Conservation (phyloP, 306 rosid species). For the Urtica urens region DNA sequence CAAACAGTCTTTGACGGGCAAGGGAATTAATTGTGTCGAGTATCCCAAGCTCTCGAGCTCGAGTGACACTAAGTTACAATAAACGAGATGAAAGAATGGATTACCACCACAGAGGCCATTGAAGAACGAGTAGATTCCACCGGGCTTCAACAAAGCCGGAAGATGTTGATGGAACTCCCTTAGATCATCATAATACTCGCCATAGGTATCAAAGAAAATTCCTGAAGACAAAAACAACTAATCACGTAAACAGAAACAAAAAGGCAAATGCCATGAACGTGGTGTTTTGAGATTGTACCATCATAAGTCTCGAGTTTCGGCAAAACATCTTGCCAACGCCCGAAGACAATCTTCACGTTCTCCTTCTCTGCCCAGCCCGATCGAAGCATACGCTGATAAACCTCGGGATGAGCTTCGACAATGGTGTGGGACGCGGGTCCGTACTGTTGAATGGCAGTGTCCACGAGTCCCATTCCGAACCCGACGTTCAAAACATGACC, state of each 20-base stretch:
- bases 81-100: conserved; percentile 88
- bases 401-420: conserved; percentile 88
- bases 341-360: conserved; percentile 59
- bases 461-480: conserved; percentile 93
- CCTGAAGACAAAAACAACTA: conserved; percentile 37
- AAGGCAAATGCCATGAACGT: not conserved
- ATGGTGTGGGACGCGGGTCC: conserved; percentile 59
- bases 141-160: conserved; percentile 61
- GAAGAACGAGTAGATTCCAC: conserved; percentile 81
- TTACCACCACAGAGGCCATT: conserved; percentile 94
- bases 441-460: conserved; percentile 72
- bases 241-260: not conserved
- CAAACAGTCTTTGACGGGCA: conserved; percentile 89
- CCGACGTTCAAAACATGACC: conserved; percentile 75
- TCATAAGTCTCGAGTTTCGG: conserved; percentile 59
- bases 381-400: conserved; percentile 55
- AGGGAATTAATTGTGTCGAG: conserved; percentile 74
- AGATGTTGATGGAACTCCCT: conserved; percentile 91
- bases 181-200: conserved; percentile 84
- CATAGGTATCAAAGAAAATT: conserved; percentile 90
- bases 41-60: conserved; percentile 83
- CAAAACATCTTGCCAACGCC: conserved; percentile 85
- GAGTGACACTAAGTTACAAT: conserved; percentile 74
- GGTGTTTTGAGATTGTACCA: conserved; percentile 35
- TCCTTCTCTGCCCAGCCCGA: conserved; percentile 62